phyloP scores from a whole-genome alignment of 2,329 filamentous ascomycete species.

The Talaromyces verruculosus region DNA sequence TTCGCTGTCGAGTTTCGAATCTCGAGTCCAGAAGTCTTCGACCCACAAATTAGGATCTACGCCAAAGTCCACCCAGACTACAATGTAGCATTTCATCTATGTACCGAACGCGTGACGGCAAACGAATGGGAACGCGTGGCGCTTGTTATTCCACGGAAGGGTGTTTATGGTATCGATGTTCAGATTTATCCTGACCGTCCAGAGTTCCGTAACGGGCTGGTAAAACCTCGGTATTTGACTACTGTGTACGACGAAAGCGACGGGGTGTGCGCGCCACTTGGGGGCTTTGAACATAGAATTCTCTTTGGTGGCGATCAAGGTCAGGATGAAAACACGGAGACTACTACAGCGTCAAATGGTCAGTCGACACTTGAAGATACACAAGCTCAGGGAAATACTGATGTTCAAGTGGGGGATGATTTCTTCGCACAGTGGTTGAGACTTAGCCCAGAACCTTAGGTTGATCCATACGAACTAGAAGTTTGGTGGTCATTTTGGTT shows the following conservation, averaged over 20 bases:
- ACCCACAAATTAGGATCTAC: neutral
- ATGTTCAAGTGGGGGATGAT: neutral
- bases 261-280: neutral
- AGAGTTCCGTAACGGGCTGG: neutral
- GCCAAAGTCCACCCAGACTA: neutral
- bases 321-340: neutral
- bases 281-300: neutral
- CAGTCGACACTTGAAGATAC: neutral
- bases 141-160: neutral
- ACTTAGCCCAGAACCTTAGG: neutral
- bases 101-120: neutral
- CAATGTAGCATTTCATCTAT: neutral
- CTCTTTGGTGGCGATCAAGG: neutral
- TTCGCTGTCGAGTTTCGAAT: slow-evolving; percentile 14
- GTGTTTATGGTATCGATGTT: slow-evolving; percentile 6
- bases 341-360: neutral
- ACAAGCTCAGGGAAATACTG: neutral
- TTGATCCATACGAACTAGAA: neutral
- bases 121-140: neutral
- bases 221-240: neutral
- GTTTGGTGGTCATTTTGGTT: neutral
- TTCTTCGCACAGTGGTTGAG: neutral
- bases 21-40: neutral
- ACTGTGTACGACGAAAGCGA: neutral
- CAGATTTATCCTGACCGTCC: neutral